Conservation (phyloP, 257 asterid species). For the Misopates orontium region DNA sequence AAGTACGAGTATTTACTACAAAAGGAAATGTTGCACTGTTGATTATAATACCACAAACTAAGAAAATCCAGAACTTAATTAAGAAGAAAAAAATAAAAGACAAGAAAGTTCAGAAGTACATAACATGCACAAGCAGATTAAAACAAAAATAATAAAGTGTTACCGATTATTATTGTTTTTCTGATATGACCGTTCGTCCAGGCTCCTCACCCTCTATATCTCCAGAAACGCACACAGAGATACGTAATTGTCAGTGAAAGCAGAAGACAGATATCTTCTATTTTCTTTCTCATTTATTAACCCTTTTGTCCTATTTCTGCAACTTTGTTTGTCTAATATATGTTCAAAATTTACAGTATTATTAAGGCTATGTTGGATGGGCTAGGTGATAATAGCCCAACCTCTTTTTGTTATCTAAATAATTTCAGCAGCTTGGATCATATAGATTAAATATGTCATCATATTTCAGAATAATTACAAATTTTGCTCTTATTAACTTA, state of each 20-base stretch:
- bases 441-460: too few species aligned
- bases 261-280: constrained; percentile 50
- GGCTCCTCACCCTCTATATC: constrained; percentile 37
- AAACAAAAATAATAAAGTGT: constrained; percentile 25
- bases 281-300: constrained; percentile 23
- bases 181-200: constrained; percentile 74
- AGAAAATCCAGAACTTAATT: background rate
- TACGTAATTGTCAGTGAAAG: constrained; percentile 62
- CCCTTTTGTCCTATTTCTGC: constrained; percentile 22
- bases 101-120: background rate
- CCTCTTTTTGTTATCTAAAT: too few species aligned
- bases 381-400: too few species aligned
- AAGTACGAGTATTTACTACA: too few species aligned
- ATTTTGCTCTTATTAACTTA: too few species aligned
- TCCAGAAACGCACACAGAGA: constrained; percentile 52
- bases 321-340: constrained; percentile 13
- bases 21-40: too few species aligned
- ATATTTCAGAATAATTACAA: too few species aligned
- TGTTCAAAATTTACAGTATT: background rate
- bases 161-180: background rate
- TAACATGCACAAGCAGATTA: constrained; percentile 14
- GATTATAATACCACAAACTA: too few species aligned
- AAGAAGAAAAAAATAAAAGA: background rate
- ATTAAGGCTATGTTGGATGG: too few species aligned
- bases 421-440: too few species aligned